A percentile compares a stretch with the other conserved stretches of the same genome.
These are phyloP conservation scores for Phytophthora kernoviae DNA, from an alignment of 352 stramenopile species.

Conservation along the genomic window DNA sequence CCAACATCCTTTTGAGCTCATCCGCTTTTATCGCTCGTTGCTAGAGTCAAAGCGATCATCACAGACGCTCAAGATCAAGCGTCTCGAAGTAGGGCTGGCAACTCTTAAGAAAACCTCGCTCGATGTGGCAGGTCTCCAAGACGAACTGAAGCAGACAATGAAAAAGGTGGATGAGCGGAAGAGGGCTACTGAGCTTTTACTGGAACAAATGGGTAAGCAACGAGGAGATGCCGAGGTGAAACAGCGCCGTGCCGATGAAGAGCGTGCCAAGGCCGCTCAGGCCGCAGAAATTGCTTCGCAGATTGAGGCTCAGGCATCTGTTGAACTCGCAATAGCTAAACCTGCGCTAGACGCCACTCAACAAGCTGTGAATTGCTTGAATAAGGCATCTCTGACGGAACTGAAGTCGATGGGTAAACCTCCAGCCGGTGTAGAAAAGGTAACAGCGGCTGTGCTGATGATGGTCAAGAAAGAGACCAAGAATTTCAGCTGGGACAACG, in stretches of 20 bases:
- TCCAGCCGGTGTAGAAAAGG: slow-evolving; percentile 87
- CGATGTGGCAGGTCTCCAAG: slow-evolving; percentile 81
- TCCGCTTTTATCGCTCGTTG: slow-evolving; percentile 91
- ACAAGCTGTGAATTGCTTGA: slow-evolving; percentile 89
- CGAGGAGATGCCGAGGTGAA: slow-evolving; percentile 89
- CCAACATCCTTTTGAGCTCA: slow-evolving; percentile 94
- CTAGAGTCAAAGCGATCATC: slow-evolving; percentile 60
- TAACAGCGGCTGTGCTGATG: slow-evolving; percentile 90
- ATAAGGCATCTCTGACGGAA: slow-evolving; percentile 89
- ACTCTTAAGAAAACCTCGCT: slow-evolving; percentile 85
- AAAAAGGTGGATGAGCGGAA: slow-evolving; percentile 93
- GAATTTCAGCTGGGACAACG: slow-evolving; percentile 95
- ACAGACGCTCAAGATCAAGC: slow-evolving; percentile 67
- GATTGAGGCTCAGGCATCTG: slow-evolving; percentile 73
- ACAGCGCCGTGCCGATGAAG: slow-evolving; percentile 79
- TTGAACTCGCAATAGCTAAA: slow-evolving; percentile 81
- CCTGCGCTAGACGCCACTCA: slow-evolving; percentile 83
- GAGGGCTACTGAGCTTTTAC: slow-evolving; percentile 79
- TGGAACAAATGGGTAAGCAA: slow-evolving; percentile 91
- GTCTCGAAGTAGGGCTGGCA: slow-evolving; percentile 82
- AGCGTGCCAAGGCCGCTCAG: slow-evolving; percentile 72
- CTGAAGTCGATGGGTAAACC: slow-evolving; percentile 91
- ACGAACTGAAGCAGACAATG: slow-evolving; percentile 89
- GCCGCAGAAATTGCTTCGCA: slow-evolving; percentile 67
- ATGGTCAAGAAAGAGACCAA: slow-evolving; percentile 94